Base-by-base conservation (phyloP, 768 basidiomycete genomes). In the Tylopilus felleus region DNA sequence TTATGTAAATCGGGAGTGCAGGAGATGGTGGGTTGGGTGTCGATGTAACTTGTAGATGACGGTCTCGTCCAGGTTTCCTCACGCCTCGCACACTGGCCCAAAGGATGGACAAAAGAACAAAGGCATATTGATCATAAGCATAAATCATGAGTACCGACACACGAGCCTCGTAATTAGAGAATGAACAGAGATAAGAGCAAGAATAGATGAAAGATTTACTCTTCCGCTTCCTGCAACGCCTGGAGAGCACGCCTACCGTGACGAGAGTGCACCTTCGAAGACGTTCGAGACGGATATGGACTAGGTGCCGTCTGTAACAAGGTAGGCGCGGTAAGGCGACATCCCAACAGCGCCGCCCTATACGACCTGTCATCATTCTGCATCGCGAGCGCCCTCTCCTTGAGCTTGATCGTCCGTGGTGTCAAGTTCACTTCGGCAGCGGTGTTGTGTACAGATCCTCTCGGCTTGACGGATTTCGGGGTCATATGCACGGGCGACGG, bases 311-410 rank as follows among this genome's bases (percentile, higher is more conserved):
- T 28, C 16, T 9, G n/a, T 12, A 22, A 41, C 25, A 59, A 10
- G 19, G 41, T 1, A 1, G 66, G 65, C 56, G 65, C 56, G 14
- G 65, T 56, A 39, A 56, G 42, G 8, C 58, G 38, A 5, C 60
- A 65, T 41, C 52, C 60, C 45, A 64, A 35, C 1, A 49, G 48
- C 21, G 33, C 16, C 12, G 7, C 25, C 31, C 54, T 55, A 22
- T 22, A 4, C 2, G n/a, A n/a, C n/a, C 10, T 29, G 29, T 29
- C n/a, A n/a, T 53, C 46, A 5, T 46, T 49, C 41, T 65, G 4
- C 36, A 45, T 27, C 28, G 6, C 39, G 6, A 41, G 31, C 17
- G 48, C 53, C 25, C 35, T 52, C 19, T 53, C 47, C 46, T 55
- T 56, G 22, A 44, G 17, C 10, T 23, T 43, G 22, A 29, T 2